Percentiles rank a stretch among this genome's conserved stretches.
These are phyloP conservation scores for Pythium rhizo-oryzae DNA, from an alignment of 352 stramenopile species.

Conservation along the genomic window DNA sequence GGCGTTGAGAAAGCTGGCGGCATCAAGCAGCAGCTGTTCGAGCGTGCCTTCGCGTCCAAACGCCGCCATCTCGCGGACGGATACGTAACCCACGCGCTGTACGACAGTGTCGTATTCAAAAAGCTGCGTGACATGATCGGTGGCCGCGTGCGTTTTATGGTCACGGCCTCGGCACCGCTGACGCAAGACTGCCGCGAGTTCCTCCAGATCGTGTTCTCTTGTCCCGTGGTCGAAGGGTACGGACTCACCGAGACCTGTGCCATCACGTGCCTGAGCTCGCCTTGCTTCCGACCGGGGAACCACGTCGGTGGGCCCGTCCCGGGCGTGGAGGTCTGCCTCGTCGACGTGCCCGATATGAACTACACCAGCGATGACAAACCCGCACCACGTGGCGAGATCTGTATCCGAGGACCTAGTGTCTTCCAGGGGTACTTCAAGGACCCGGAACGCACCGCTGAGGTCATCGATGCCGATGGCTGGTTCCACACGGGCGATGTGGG, in stretches of 20 bases:
- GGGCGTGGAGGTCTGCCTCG: slow-evolving; percentile 91
- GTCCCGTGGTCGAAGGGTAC: slow-evolving; percentile 94
- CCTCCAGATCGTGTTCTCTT: slow-evolving; percentile 94
- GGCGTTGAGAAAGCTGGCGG: slow-evolving; percentile 32
- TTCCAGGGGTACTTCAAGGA: slow-evolving; percentile 94
- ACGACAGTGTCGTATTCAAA: slow-evolving; percentile 96
- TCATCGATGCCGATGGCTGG: slow-evolving; percentile 94
- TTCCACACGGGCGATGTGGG: slow-evolving; percentile 98
- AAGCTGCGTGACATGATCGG: slow-evolving; percentile 95
- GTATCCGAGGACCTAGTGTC: slow-evolving; percentile 75
- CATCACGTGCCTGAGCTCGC: slow-evolving; percentile 70
- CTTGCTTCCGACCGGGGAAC: slow-evolving; percentile 58
- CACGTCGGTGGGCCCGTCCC: slow-evolving; percentile 93
- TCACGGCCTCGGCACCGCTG: slow-evolving; percentile 95
- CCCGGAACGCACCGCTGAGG: slow-evolving; percentile 90
- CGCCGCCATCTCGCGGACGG: slow-evolving; percentile 31
- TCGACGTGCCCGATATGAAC: slow-evolving; percentile 97
- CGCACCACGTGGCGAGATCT: slow-evolving; percentile 66
- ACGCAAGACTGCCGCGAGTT: slow-evolving; percentile 94
- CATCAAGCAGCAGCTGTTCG: slow-evolving; percentile 38
- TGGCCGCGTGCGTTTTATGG: slow-evolving; percentile 87
- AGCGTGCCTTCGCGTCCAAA: slow-evolving; percentile 46
- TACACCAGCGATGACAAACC: slow-evolving; percentile 90
- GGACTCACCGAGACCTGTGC: slow-evolving; percentile 96
- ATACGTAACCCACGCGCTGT: slow-evolving; percentile 71